phyloP scores from a whole-genome alignment of 2,329 filamentous ascomycete genomes.

The Aspergillus fructus region DNA sequence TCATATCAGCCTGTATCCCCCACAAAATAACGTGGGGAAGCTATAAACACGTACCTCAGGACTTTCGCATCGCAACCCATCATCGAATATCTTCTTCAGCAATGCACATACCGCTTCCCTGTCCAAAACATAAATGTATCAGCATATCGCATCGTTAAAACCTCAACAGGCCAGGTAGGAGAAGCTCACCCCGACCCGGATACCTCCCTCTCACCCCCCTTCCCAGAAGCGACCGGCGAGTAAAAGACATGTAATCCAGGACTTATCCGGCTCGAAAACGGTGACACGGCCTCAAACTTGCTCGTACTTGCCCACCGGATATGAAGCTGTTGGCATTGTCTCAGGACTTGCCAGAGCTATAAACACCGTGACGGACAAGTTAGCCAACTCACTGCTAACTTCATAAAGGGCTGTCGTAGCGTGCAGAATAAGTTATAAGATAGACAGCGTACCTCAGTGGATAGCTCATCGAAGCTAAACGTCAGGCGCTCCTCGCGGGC shows the following conservation, averaged over 20 bases:
- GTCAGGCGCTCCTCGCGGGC: slow-evolving; percentile 79
- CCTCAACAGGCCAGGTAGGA: no score
- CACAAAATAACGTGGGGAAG: background rate
- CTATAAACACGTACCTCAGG: slow-evolving; percentile 42
- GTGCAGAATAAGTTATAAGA: no score
- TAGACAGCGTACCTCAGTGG: slow-evolving; percentile 54
- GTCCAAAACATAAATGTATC: background rate
- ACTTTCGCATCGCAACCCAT: slow-evolving; percentile 55
- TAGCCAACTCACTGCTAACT: background rate
- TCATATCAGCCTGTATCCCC: background rate
- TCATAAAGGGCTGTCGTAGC: background rate
- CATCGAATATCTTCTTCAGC: slow-evolving; percentile 58
- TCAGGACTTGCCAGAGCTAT: slow-evolving; percentile 62
- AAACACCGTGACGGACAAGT: background rate
- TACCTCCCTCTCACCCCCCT: background rate
- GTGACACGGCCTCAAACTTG: slow-evolving; percentile 61
- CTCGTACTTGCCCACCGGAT: slow-evolving; percentile 71
- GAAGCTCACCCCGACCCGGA: slow-evolving; percentile 17
- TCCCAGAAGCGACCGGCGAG: slow-evolving; percentile 47
- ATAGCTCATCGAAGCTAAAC: slow-evolving; percentile 70
- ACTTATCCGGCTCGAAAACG: slow-evolving; percentile 71
- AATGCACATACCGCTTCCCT: slow-evolving; percentile 58
- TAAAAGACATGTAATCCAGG: slow-evolving; percentile 82
- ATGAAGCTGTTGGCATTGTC: slow-evolving; percentile 69
- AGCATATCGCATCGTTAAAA: slow-evolving; percentile 4